phyloP scores from a whole-genome alignment of 2,329 filamentous ascomycete species.

The Colletotrichum filicis region DNA sequence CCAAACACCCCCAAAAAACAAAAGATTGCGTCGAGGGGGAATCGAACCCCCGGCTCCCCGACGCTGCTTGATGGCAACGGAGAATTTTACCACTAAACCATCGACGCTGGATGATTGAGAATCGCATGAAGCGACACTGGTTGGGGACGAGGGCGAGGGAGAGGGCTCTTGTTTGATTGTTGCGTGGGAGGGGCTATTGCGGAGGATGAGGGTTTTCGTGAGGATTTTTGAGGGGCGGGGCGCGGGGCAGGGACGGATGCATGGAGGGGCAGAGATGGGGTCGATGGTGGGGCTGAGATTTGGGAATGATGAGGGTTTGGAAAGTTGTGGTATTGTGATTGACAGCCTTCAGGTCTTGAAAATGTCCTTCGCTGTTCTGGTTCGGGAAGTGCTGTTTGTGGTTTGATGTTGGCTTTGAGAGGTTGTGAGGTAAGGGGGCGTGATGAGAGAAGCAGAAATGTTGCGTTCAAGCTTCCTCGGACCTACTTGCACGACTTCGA shows the following conservation, averaged over 20 bases:
- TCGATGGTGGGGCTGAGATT: background rate
- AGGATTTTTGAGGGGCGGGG: background rate
- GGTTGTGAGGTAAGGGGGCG: no score
- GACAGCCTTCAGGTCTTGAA: background rate
- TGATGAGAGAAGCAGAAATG: no score
- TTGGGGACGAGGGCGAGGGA: background rate
- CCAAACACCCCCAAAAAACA: background rate
- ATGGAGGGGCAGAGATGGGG: background rate
- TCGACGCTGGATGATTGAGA: background rate
- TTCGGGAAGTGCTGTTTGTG: background rate
- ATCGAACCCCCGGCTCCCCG: slow-evolving; percentile 22
- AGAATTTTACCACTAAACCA: slow-evolving; percentile 26
- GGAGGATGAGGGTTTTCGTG: background rate
- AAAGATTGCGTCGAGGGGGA: slow-evolving; percentile 11
- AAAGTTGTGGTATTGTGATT: background rate
- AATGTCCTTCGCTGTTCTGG: background rate
- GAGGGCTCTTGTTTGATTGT: background rate
- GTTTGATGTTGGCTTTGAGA: background rate
- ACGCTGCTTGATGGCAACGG: slow-evolving; percentile 18
- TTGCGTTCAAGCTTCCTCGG: no score
- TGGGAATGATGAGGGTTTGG: background rate
- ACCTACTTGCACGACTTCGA: no score
- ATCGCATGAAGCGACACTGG: background rate
- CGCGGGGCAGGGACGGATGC: background rate
- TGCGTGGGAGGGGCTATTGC: background rate